phyloP scores from a whole-genome alignment of 345 rosid species.

The Salix koriyanagi region DNA sequence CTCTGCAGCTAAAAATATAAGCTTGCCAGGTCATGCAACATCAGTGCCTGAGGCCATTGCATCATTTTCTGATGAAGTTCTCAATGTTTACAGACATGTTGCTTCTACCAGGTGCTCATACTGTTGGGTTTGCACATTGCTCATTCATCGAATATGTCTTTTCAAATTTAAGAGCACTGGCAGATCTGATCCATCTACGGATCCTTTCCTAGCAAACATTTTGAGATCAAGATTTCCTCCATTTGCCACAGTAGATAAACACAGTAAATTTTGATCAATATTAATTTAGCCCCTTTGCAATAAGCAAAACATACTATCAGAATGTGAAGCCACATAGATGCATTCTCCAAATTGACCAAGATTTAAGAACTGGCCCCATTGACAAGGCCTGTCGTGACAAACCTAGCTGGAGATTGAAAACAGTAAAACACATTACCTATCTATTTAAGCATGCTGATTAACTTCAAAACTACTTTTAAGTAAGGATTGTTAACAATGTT shows the following conservation, averaged over 20 bases:
- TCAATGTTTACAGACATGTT: constrained; percentile 45
- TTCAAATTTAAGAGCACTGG: constrained; percentile 35
- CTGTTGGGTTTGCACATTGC: constrained; percentile 49
- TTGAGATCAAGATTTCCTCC: constrained; percentile 26
- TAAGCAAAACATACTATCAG: constrained; percentile 29
- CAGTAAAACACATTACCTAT: no score
- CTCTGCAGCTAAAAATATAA: constrained; percentile 37
- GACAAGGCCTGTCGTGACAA: constrained; percentile 21
- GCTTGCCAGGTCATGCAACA: constrained; percentile 43
- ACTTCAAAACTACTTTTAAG: no score
- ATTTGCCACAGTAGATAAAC: constrained; percentile 12
- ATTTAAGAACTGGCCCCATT: constrained; percentile 23
- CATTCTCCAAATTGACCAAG: constrained; percentile 36
- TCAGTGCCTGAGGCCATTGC: constrained; percentile 43
- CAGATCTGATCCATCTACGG: constrained; percentile 37
- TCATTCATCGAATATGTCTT: constrained; percentile 37
- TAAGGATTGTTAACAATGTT: no score
- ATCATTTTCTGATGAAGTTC: constrained; percentile 33
- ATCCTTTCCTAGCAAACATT: constrained; percentile 15
- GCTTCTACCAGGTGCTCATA: constrained; percentile 59
- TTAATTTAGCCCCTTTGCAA: constrained; percentile 11
- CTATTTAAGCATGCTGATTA: no score
- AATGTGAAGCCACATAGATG: constrained; percentile 24
- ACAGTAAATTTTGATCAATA: constrained; percentile 30
- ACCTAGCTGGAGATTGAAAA: constrained; percentile 12